These are phyloP conservation scores for Apophysomyces elegans DNA, from an alignment of 371 early-diverging fungal genomes.

Conservation along the genomic window DNA sequence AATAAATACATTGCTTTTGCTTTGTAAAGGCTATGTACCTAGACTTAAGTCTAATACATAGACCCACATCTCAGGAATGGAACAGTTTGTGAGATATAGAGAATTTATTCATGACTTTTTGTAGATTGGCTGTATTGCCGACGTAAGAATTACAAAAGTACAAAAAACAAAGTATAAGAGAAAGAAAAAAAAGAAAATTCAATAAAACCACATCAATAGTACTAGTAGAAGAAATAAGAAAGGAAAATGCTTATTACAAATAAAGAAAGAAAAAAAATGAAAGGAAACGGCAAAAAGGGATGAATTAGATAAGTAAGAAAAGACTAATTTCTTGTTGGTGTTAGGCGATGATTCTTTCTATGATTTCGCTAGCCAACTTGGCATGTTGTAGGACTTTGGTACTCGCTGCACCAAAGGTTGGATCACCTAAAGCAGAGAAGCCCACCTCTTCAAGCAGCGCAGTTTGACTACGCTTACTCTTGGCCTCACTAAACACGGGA, in stretches of 20 bases:
- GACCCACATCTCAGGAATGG: too few relatives aligned
- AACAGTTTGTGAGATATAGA: too few relatives aligned
- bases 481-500: conserved; percentile 54
- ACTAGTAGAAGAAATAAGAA: background rate
- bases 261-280: background rate
- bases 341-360: conserved; percentile 63
- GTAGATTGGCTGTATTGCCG: too few relatives aligned
- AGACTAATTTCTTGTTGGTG: too few relatives aligned
- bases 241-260: conserved; percentile 4
- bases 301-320: background rate
- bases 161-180: background rate
- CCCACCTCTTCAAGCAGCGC: conserved; percentile 62
- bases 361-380: conserved; percentile 62
- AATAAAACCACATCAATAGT: conserved; percentile 7
- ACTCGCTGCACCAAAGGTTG: conserved; percentile 47
- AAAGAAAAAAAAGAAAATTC: background rate
- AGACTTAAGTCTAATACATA: too few relatives aligned
- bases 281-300: background rate
- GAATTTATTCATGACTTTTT: too few relatives aligned
- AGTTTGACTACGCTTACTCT: conserved; percentile 51
- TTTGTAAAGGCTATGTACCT: too few relatives aligned
- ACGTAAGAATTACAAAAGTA: too few relatives aligned
- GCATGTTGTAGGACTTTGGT: conserved; percentile 58
- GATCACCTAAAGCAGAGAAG: conserved; percentile 48
- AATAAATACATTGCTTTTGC: too few relatives aligned